These are phyloP conservation scores for Oryza coarctata DNA, from an alignment of 176 grass and related monocot species.

Conservation along the genomic window DNA sequence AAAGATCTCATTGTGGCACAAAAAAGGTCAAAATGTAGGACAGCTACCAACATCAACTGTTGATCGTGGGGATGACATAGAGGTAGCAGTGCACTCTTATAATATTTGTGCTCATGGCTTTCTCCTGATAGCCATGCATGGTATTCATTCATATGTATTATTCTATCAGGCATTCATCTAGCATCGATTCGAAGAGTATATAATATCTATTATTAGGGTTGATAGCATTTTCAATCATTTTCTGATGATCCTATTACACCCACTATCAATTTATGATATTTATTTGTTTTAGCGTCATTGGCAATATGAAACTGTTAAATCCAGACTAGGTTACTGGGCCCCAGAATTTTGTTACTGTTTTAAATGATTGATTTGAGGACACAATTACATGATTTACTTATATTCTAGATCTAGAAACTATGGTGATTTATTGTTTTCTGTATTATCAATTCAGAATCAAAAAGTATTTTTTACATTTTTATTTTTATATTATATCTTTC, in stretches of 20 bases:
- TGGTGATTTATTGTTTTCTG: background rate
- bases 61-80: slow-evolving; percentile 78
- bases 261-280: background rate
- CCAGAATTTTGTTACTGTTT: background rate
- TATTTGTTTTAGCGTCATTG: background rate
- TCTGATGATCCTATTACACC: background rate
- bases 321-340: background rate
- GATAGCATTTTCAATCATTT: slow-evolving; percentile 3
- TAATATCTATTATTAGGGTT: background rate
- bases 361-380: background rate
- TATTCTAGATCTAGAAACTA: background rate
- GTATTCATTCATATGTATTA: background rate
- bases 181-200: background rate
- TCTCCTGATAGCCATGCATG: background rate
- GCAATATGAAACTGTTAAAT: background rate
- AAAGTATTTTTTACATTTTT: background rate
- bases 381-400: background rate
- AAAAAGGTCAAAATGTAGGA: slow-evolving; percentile 79
- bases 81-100: slow-evolving; percentile 50
- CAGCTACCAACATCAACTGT: slow-evolving; percentile 69
- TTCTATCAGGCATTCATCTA: background rate
- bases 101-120: slow-evolving; percentile 26
- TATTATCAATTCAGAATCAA: background rate
- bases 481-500: background rate
- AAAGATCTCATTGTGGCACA: slow-evolving; percentile 94